Percentiles rank a stretch among this genome's conserved stretches.
phyloP scores from a whole-genome alignment of 75 land plant genomes.

The Cupressus sempervirens region DNA sequence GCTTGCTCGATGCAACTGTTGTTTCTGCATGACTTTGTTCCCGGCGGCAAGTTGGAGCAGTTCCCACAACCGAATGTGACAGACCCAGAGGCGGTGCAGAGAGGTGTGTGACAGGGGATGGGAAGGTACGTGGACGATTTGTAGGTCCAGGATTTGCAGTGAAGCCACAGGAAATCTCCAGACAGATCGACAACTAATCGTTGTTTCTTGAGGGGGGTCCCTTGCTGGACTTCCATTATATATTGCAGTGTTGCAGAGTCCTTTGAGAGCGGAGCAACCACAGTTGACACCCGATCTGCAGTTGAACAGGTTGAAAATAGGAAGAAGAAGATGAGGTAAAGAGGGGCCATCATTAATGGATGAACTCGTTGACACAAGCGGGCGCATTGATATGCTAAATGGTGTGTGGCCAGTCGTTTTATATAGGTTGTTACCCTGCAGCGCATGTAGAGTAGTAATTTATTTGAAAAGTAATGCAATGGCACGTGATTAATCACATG shows the following conservation, averaged over 20 bases:
- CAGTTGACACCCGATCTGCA: neutral
- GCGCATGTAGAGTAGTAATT: no score
- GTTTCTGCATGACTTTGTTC: neutral
- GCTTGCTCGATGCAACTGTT: neutral
- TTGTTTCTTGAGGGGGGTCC: constrained; percentile 3
- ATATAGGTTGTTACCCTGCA: no score
- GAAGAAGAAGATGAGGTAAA: neutral
- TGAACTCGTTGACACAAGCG: no score
- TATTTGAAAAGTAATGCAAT: no score
- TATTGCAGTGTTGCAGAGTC: constrained; percentile 25
- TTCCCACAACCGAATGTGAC: neutral
- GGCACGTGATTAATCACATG: no score
- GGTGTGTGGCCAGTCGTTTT: no score
- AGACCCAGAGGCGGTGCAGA: constrained; percentile 11
- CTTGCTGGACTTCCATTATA: constrained; percentile 1
- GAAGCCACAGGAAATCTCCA: constrained; percentile 21
- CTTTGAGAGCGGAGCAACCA: constrained; percentile 14
- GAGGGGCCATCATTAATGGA: neutral
- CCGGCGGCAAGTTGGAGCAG: neutral
- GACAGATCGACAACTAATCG: constrained; percentile 24
- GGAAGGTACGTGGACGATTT: constrained; percentile 18
- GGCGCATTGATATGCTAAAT: no score
- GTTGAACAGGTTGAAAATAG: neutral
- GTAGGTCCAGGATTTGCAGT: constrained; percentile 3
- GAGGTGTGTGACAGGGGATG: constrained; percentile 13